Percentiles rank a stretch among this genome's conserved stretches.
Conservation (phyloP, 352 stramenopile genomes). For the Phytophthora palmivora region DNA sequence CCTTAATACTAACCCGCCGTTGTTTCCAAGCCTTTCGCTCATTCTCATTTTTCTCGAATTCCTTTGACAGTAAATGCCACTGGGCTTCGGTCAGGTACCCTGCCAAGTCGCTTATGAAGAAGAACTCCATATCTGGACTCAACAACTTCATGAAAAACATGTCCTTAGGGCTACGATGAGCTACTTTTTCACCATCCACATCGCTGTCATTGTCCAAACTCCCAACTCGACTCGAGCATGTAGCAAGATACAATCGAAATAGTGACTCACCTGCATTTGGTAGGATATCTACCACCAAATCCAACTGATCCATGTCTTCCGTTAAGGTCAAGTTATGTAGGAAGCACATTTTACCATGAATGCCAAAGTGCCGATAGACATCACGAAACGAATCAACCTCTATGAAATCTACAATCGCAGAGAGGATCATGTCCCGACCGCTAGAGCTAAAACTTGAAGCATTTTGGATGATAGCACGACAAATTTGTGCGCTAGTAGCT, state of each 20-base stretch:
- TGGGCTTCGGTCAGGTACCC: constrained; percentile 68
- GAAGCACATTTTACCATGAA: constrained; percentile 65
- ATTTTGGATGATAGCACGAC: constrained; percentile 67
- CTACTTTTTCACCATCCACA: constrained; percentile 6
- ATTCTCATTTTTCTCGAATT: constrained; percentile 64
- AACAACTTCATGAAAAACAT: constrained; percentile 70
- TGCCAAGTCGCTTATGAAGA: constrained; percentile 73
- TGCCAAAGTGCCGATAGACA: constrained; percentile 71
- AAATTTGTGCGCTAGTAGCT: constrained; percentile 73
- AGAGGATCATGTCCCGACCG: constrained; percentile 80
- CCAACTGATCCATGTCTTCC: constrained; percentile 62
- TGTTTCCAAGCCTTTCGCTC: constrained; percentile 41
- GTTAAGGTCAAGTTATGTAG: constrained; percentile 64
- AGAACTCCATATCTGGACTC: constrained; percentile 70
- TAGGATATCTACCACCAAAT: constrained; percentile 57
- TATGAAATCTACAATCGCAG: constrained; percentile 66
- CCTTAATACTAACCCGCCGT: constrained; percentile 16
- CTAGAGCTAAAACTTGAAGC: constrained; percentile 63
- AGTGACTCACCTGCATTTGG: constrained; percentile 66
- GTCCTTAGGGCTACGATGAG: constrained; percentile 41
- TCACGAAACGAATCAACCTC: constrained; percentile 75
- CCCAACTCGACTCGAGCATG: constrained; percentile 43
- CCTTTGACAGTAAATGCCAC: constrained; percentile 66
- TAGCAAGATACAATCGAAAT: constrained; percentile 65
- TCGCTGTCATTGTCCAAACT: constrained; percentile 19